Base-by-base conservation (phyloP, 768 basidiomycete species). In the Trametes gibbosa region DNA sequence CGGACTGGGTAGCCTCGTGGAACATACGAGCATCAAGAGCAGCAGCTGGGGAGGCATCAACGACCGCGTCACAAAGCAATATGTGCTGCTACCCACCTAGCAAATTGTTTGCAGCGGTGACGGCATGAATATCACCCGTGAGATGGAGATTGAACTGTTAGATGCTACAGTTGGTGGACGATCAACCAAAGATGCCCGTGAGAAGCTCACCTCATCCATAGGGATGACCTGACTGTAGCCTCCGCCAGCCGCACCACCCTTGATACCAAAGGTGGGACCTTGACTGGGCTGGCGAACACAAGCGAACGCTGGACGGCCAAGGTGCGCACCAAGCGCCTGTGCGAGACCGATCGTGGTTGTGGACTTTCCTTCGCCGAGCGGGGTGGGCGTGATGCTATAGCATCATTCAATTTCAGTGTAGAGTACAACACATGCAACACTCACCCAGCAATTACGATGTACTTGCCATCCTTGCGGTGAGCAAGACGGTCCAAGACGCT, bases 221-320 rank as follows among this genome's bases (percentile, higher is more conserved):
- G 96, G 96, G 75, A 98, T 98, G 68, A 99, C 92, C 71, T 97
- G 95, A 71, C 92, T 94, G 78, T 98, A 99, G 52, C 96, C 96
- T 61, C 96, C 96, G 40, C 97, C 96, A 42, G 96, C 96, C 37
- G 96, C 96, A 67, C 96, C 97, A 65, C 96, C 96, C 75, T 99
- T 99, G 79, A 99, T 97, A 65, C 96, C 96, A 71, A 98, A 99
- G 0, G 96, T 98, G 34, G 96, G 96, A 13, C 97, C 96, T 74
- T 99, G 96, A 76, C 93, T 95, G 4, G 97, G 97, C 71, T 99
- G 97, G 55, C 96, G 89, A 23, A 98, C 95, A 72, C 95, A 97
- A 46, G 97, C 96, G 72, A 97, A 98, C 10, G 94, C 83, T 32
- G 92, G 89, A 55, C 95, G 92, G 58, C 87, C 87, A 35, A 98